Conservation (phyloP, 163 green algal genomes). For the Smithsoniella earleae region DNA sequence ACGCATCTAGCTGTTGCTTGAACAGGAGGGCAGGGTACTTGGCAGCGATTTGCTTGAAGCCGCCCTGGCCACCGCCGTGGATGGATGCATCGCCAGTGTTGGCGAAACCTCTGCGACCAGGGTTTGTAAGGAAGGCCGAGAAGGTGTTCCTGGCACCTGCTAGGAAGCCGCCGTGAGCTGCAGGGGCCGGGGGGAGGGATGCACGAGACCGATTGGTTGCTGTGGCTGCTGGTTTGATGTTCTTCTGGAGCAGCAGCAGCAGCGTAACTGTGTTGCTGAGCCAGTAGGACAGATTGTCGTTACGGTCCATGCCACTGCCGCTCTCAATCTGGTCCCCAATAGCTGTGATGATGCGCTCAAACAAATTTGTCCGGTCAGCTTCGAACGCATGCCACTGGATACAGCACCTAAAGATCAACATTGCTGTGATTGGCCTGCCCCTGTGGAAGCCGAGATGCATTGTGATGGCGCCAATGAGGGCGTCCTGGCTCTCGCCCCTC, state of each 20-base stretch:
- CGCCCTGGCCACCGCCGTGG: constrained; percentile 69
- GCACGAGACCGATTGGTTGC: too few relatives aligned
- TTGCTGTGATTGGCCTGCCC: constrained; percentile 62
- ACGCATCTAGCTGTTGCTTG: constrained; percentile 97
- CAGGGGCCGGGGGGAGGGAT: too few relatives aligned
- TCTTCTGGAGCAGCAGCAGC: constrained; percentile 89
- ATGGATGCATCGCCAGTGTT: constrained; percentile 65
- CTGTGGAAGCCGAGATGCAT: constrained; percentile 66
- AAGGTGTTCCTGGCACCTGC: constrained; percentile 29
- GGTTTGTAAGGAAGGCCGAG: neutral
- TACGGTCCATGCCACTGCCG: constrained; percentile 61
- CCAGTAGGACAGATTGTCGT: constrained; percentile 78
- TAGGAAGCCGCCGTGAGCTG: constrained; percentile 40
- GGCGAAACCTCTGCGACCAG: neutral
- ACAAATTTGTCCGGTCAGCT: constrained; percentile 76
- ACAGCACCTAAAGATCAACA: constrained; percentile 79
- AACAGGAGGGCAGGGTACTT: constrained; percentile 99
- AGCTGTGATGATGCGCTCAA: constrained; percentile 74
- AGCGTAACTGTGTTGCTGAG: constrained; percentile 93
- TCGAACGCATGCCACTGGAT: constrained; percentile 85
- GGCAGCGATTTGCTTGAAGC: constrained; percentile 68
- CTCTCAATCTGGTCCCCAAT: constrained; percentile 64
- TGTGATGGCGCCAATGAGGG: constrained; percentile 57
- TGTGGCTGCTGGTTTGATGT: constrained; percentile 81
- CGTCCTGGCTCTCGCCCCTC: constrained; percentile 70